Evolutionary conservation across 495 filamentous ascomycete genomes (phyloP).

Genomic region (Aspergillus ellipticus): DNA sequence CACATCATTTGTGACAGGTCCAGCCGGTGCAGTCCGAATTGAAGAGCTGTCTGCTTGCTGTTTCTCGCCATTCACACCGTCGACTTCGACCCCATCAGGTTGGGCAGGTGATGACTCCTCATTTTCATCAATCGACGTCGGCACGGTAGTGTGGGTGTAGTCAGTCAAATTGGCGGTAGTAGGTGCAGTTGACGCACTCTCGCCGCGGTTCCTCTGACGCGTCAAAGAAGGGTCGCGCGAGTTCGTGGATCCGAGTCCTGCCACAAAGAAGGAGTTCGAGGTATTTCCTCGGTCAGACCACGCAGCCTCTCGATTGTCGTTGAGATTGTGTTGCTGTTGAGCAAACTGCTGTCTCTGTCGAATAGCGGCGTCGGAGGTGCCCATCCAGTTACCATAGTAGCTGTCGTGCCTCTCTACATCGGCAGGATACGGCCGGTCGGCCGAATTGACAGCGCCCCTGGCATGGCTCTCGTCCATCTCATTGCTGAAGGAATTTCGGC

Average conservation of each 20-base stretch:
- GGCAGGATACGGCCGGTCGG: slow-evolving; percentile 2
- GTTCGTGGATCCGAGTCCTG: slow-evolving; percentile 18
- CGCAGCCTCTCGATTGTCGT: slow-evolving; percentile 21
- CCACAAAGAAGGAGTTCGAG: slow-evolving; percentile 20
- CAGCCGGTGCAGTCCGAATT: background rate
- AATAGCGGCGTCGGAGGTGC: slow-evolving; percentile 22
- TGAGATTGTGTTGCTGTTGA: slow-evolving; percentile 6
- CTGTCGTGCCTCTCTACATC: slow-evolving; percentile 36
- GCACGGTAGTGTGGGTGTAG: slow-evolving; percentile 34
- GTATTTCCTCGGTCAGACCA: slow-evolving; percentile 22
- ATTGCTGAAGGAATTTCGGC: slow-evolving; percentile 29
- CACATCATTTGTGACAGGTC: background rate
- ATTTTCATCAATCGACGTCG: slow-evolving; percentile 34
- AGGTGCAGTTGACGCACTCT: slow-evolving; percentile 37
- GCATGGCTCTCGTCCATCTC: slow-evolving; percentile 8
- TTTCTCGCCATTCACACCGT: background rate
- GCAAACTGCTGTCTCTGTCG: slow-evolving; percentile 25
- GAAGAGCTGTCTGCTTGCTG: background rate
- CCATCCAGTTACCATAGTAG: slow-evolving; percentile 46
- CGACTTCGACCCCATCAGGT: background rate
- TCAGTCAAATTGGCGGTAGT: slow-evolving; percentile 37
- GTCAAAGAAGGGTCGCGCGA: slow-evolving; percentile 27
- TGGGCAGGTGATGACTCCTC: slow-evolving; percentile 5
- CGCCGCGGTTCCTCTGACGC: slow-evolving; percentile 28
- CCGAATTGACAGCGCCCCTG: slow-evolving; percentile 6